Conservation (phyloP, 106 monocot genomes). For the Chionographis japonica region DNA sequence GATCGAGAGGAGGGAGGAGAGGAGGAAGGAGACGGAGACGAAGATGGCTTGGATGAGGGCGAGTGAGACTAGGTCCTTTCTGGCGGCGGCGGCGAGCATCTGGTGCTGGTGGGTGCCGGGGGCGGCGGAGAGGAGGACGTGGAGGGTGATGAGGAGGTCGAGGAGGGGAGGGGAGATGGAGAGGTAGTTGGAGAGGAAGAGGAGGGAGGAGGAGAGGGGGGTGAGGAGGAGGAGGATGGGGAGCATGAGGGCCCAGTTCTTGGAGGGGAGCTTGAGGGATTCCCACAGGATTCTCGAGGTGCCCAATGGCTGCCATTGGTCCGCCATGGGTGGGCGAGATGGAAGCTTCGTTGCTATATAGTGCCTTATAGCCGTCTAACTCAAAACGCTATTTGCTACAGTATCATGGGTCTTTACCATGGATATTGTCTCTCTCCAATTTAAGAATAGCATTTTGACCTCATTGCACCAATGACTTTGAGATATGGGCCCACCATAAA, state of each 20-base stretch:
- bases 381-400: too few species aligned
- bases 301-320: neutral
- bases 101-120: neutral
- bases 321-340: conserved; percentile 8
- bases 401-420: too few species aligned
- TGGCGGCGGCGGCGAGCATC: neutral
- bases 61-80: conserved; percentile 2
- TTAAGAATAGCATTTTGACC: too few species aligned
- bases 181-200: conserved; percentile 15
- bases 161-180: conserved; percentile 8
- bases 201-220: conserved; percentile 9
- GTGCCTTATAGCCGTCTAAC: too few species aligned
- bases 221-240: conserved; percentile 23
- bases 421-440: too few species aligned
- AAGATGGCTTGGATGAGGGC: neutral
- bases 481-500: too few species aligned
- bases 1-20: conserved; percentile 8
- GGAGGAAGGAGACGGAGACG: conserved; percentile 2
- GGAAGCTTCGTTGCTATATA: neutral
- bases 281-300: conserved; percentile 13
- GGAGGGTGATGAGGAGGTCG: neutral
- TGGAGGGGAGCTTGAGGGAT: conserved; percentile 11
- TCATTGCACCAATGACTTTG: too few species aligned
- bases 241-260: conserved; percentile 8
- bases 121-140: neutral